These are phyloP conservation scores for Cryomyces antarcticus DNA, from an alignment of 495 filamentous ascomycete genomes.

Conservation along the genomic window DNA sequence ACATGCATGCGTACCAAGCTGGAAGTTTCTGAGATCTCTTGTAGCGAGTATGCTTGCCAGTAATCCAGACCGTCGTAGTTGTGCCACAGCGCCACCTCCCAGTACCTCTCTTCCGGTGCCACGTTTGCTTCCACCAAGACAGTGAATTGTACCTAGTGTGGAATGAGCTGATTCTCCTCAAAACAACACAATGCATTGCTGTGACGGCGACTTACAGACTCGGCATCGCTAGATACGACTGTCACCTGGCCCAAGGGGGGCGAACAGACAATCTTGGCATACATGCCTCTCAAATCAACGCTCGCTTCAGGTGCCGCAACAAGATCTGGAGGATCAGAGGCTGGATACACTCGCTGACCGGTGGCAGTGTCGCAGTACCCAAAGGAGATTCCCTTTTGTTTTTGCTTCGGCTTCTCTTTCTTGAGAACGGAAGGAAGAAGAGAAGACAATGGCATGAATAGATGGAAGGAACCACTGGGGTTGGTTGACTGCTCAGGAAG, in stretches of 20 bases:
- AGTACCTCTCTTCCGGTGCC: conserved; percentile 30
- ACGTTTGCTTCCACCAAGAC: conserved; percentile 47
- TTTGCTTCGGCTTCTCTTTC: too few relatives aligned
- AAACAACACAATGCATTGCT: background rate
- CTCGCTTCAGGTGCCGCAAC: too few relatives aligned
- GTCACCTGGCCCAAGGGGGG: conserved; percentile 56
- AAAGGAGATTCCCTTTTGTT: too few relatives aligned
- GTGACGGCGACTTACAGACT: conserved; percentile 7
- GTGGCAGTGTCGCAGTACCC: too few relatives aligned
- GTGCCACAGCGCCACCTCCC: conserved; percentile 65
- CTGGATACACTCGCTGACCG: too few relatives aligned
- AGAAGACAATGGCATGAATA: too few relatives aligned
- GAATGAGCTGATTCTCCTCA: background rate
- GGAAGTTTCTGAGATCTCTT: conserved; percentile 11
- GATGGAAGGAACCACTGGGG: too few relatives aligned
- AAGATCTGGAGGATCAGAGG: too few relatives aligned
- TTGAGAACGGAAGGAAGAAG: too few relatives aligned
- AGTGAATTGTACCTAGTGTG: conserved; percentile 32
- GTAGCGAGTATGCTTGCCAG: conserved; percentile 29
- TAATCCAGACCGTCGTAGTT: conserved; percentile 25
- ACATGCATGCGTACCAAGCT: too few relatives aligned
- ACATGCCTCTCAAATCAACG: conserved; percentile 13
- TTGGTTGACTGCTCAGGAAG: too few relatives aligned
- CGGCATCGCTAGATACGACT: conserved; percentile 23
- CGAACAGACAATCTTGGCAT: conserved; percentile 31